These are phyloP conservation scores for Lantana camara DNA, from an alignment of 257 asterid genomes.

Conservation along the genomic window DNA sequence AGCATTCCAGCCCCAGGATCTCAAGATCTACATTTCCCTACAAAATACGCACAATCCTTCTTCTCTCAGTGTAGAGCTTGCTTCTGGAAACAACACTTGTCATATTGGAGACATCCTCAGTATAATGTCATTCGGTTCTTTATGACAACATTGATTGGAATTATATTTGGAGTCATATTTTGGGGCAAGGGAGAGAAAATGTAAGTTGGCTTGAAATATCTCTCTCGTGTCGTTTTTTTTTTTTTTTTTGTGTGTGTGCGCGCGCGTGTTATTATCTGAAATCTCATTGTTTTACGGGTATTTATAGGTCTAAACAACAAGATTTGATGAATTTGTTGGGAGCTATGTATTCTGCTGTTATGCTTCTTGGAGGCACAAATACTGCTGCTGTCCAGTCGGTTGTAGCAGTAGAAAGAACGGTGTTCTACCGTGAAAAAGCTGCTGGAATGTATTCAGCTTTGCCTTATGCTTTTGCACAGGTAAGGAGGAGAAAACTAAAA, in stretches of 20 bases:
- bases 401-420: constrained; percentile 79
- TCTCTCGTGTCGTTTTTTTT: not conserved
- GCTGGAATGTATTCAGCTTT: constrained; percentile 83
- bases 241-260: not conserved
- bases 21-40: constrained; percentile 54
- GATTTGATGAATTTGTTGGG: constrained; percentile 70
- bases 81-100: constrained; percentile 75
- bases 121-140: constrained; percentile 67
- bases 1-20: constrained; percentile 73
- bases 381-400: constrained; percentile 77
- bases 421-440: constrained; percentile 83
- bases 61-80: constrained; percentile 70
- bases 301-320: constrained; percentile 63
- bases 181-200: constrained; percentile 66
- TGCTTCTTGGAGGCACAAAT: constrained; percentile 86
- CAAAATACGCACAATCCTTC: constrained; percentile 63
- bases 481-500: not conserved
- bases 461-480: constrained; percentile 85
- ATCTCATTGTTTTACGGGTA: constrained; percentile 10
- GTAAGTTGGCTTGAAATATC: constrained; percentile 41
- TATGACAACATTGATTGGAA: constrained; percentile 62
- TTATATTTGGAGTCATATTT: constrained; percentile 70
- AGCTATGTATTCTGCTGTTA: constrained; percentile 76
- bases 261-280: no score
- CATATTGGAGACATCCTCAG: constrained; percentile 80